Conservation (phyloP, 1,284 basidiomycete species). For the Apiotrichum domesticum region DNA sequence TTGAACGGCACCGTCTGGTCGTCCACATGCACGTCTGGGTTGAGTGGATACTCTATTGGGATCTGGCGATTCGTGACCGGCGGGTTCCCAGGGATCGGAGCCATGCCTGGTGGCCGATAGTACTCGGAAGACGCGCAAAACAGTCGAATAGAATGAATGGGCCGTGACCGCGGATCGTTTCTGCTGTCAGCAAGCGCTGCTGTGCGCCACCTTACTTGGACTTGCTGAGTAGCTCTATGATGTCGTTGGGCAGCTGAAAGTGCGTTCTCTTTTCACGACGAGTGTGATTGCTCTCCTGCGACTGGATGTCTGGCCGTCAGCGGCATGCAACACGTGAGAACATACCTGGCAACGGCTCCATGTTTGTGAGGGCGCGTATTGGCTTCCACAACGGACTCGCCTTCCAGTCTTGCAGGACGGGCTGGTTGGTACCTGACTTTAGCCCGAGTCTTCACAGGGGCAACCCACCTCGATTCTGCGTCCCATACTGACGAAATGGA, state of each 20-base stretch:
- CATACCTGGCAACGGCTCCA: constrained; percentile 36
- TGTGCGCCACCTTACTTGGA: constrained; percentile 20
- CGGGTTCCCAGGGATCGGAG: constrained; percentile 39
- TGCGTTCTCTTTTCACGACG: constrained; percentile 25
- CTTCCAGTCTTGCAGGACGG: constrained; percentile 39
- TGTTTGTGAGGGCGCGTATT: constrained; percentile 35
- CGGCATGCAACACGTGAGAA: not conserved
- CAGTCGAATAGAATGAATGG: constrained; percentile 56
- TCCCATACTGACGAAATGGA: not conserved
- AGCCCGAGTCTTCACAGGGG: not conserved
- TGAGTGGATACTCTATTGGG: constrained; percentile 84
- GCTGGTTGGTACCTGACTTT: not conserved
- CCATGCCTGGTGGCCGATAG: constrained; percentile 52
- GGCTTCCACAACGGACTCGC: constrained; percentile 45
- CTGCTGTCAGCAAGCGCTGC: constrained; percentile 10
- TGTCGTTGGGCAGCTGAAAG: constrained; percentile 30
- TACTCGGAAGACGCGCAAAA: constrained; percentile 90
- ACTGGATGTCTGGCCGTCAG: constrained; percentile 24
- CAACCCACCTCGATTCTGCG: not conserved
- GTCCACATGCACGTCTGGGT: constrained; percentile 86
- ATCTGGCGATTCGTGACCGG: constrained; percentile 29
- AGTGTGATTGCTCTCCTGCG: constrained; percentile 28
- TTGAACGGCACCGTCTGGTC: constrained; percentile 63
- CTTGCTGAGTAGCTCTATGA: constrained; percentile 33
- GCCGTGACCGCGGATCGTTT: constrained; percentile 21